A percentile compares a stretch with the other conserved stretches of the same genome.
These are phyloP conservation scores for Lotus japonicus DNA, from an alignment of 306 rosid genomes.

Conservation along the genomic window DNA sequence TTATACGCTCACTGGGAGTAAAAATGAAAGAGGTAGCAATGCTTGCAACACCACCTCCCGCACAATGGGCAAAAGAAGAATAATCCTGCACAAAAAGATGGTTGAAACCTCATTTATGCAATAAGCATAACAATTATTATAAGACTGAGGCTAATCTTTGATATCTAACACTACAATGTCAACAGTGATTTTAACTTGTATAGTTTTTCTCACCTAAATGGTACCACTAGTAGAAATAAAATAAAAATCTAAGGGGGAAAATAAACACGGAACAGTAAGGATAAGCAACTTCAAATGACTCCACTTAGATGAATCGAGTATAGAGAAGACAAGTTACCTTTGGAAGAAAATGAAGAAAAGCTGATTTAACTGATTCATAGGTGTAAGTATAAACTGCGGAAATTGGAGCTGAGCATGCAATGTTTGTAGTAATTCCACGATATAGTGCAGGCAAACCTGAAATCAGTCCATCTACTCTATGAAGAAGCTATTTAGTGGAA, in stretches of 20 bases:
- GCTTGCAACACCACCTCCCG: conserved; percentile 95
- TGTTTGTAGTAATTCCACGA: conserved; percentile 83
- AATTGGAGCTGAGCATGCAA: conserved; percentile 89
- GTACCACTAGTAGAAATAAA: background rate
- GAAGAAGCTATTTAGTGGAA: conserved; percentile 9
- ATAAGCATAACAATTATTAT: background rate
- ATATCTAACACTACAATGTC: conserved; percentile 1
- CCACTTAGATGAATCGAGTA: conserved; percentile 12
- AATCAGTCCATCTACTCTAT: conserved; percentile 24
- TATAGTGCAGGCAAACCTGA: conserved; percentile 89
- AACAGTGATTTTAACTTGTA: background rate
- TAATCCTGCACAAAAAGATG: conserved; percentile 57
- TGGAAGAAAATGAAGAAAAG: conserved; percentile 76
- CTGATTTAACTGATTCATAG: conserved; percentile 84
- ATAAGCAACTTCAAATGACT: background rate
- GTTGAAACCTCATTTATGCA: conserved; percentile 22
- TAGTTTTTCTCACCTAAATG: conserved; percentile 12
- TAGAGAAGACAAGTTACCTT: conserved; percentile 41
- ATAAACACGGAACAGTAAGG: conserved; percentile 7
- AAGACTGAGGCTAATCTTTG: background rate
- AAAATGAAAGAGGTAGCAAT: conserved; percentile 91
- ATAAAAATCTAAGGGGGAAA: background rate
- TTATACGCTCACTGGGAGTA: conserved; percentile 93
- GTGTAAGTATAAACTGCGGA: conserved; percentile 91
- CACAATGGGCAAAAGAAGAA: conserved; percentile 70